These are phyloP conservation scores for Aureobasidium uvarum DNA, from an alignment of 2,329 filamentous ascomycete genomes.

Conservation along the genomic window DNA sequence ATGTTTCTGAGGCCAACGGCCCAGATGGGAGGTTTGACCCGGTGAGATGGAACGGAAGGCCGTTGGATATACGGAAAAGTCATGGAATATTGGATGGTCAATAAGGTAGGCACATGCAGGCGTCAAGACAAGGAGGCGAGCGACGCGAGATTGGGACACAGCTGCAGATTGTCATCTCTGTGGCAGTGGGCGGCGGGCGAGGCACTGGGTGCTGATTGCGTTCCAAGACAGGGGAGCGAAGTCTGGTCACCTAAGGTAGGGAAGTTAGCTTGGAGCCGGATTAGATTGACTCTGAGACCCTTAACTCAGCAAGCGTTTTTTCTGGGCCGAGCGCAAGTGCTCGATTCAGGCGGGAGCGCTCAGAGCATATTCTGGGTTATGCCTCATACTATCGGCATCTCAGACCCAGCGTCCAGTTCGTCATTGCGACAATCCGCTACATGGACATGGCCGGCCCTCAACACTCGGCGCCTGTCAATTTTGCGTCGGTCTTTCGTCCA, in stretches of 20 bases:
- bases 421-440: constrained; percentile 13
- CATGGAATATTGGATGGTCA: neutral
- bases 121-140: neutral
- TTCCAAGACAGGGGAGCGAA: constrained; percentile 3
- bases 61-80: constrained; percentile 24
- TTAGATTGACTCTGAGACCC: constrained; percentile 16
- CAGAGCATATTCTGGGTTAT: constrained; percentile 10
- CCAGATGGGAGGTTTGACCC: neutral
- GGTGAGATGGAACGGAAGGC: neutral
- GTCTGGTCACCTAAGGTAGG: neutral
- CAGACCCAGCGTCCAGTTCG: constrained; percentile 18
- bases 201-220: neutral
- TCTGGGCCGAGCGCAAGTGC: neutral
- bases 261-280: neutral
- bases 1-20: constrained; percentile 23
- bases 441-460: constrained; percentile 19
- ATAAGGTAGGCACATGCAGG: neutral
- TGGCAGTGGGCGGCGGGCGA: neutral
- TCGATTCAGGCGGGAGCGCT: constrained; percentile 16
- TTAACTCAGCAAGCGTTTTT: neutral
- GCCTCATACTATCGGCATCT: constrained; percentile 17
- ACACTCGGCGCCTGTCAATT: constrained; percentile 17
- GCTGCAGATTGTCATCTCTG: neutral
- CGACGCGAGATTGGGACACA: constrained; percentile 1
- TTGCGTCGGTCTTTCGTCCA: constrained; percentile 6